Evolutionary conservation across 768 basidiomycete species (phyloP).

Genomic region (Candolleomyces aberdarensis): DNA sequence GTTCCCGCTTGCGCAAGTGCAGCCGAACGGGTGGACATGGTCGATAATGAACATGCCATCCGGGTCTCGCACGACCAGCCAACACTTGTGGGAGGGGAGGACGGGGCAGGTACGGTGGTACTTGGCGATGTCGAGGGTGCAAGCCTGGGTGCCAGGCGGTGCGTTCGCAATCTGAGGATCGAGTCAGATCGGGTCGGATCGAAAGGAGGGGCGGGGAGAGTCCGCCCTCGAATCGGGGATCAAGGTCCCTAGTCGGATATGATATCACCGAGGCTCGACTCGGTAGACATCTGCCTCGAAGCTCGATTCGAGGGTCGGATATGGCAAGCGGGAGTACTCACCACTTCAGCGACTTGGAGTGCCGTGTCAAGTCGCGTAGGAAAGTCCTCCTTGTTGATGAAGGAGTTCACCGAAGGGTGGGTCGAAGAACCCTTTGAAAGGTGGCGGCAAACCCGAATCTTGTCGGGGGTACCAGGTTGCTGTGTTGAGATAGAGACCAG

Average conservation of each 20-base stretch:
- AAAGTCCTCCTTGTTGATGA: constrained; percentile 21
- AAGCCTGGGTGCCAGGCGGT: constrained; percentile 27
- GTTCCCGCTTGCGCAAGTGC: constrained; percentile 25
- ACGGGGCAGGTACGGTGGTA: constrained; percentile 33
- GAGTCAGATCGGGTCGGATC: neutral
- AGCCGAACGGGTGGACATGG: constrained; percentile 28
- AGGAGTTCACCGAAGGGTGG: constrained; percentile 18
- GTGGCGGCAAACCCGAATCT: constrained; percentile 23
- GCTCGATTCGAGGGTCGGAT: too few relatives aligned
- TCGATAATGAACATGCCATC: constrained; percentile 26
- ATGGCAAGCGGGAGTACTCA: constrained; percentile 12
- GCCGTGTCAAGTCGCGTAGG: constrained; percentile 25
- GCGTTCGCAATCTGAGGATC: constrained; percentile 28
- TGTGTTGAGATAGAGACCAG: constrained; percentile 23
- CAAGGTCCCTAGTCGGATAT: too few relatives aligned
- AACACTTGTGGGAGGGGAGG: constrained; percentile 27
- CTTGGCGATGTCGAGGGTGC: constrained; percentile 28
- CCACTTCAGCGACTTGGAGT: constrained; percentile 20
- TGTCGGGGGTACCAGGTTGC: constrained; percentile 18
- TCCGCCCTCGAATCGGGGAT: constrained; percentile 3
- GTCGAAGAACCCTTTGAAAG: constrained; percentile 18
- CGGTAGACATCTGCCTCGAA: too few relatives aligned
- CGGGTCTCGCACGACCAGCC: constrained; percentile 26
- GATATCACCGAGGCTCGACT: too few relatives aligned
- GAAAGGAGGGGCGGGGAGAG: neutral